Evolutionary conservation across 805 yeast genomes (phyloP).

Genomic region (Zygosaccharomyces rouxii): DNA sequence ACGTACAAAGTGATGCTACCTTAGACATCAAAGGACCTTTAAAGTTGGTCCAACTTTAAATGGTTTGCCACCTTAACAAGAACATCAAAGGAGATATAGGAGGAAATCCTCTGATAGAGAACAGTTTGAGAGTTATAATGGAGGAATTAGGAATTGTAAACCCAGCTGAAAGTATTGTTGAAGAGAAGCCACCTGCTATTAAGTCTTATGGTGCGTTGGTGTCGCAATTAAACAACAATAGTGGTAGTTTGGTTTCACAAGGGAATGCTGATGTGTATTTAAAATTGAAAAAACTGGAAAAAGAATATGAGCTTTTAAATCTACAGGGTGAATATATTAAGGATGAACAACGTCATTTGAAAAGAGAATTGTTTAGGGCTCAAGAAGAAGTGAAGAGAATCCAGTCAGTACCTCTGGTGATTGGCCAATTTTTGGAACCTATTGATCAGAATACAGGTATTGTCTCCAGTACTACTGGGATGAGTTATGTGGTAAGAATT

Average conservation of each 20-base stretch:
- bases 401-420: constrained; percentile 94
- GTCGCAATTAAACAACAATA: constrained; percentile 28
- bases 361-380: constrained; percentile 90
- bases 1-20: not conserved
- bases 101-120: not conserved
- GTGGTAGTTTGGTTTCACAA: constrained; percentile 16
- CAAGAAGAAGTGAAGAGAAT: constrained; percentile 98
- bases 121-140: constrained; percentile 35
- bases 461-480: constrained; percentile 95
- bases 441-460: constrained; percentile 95
- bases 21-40: not conserved
- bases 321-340: constrained; percentile 96
- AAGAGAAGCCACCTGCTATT: constrained; percentile 31
- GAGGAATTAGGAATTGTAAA: constrained; percentile 57
- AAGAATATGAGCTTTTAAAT: constrained; percentile 76
- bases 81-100: not conserved
- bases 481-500: constrained; percentile 93
- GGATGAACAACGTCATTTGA: constrained; percentile 95
- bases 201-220: constrained; percentile 33
- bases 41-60: not conserved
- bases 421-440: constrained; percentile 97
- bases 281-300: constrained; percentile 81
- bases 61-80: constrained; percentile 4
- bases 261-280: constrained; percentile 66
- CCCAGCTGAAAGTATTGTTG: constrained; percentile 32